Percentiles rank a stretch among this genome's conserved stretches.
phyloP scores from a whole-genome alignment of 2,329 filamentous ascomycete genomes.

The Diplodia corticola region DNA sequence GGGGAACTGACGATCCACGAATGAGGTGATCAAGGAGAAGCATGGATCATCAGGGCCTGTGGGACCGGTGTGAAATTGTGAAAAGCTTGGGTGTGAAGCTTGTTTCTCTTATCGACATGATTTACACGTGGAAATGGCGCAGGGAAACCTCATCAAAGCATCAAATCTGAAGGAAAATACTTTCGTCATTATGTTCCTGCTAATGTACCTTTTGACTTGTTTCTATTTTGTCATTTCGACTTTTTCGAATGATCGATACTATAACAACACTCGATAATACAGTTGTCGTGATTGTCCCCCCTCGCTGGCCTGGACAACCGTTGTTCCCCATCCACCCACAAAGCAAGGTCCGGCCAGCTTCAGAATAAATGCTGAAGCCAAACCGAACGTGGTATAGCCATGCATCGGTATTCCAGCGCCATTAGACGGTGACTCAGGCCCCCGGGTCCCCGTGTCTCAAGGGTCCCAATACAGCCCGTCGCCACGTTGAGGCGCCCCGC shows the following conservation, averaged over 20 bases:
- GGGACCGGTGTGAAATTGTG: not conserved
- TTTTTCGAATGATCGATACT: not conserved
- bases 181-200: not conserved
- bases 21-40: not conserved
- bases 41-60: not conserved
- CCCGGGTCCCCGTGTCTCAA: not conserved
- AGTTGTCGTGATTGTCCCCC: not conserved
- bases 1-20: not conserved
- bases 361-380: not conserved
- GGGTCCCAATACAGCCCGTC: not conserved
- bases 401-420: not conserved
- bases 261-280: not conserved
- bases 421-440: not conserved
- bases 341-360: too few species aligned
- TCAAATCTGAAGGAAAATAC: not conserved
- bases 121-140: not conserved
- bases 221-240: not conserved
- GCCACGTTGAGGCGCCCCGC: not conserved
- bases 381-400: not conserved
- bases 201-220: too few species aligned
- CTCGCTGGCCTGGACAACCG: too few species aligned
- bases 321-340: not conserved
- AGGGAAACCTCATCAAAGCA: not conserved
- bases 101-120: not conserved
- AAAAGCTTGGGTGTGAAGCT: not conserved